Percentiles rank a stretch among this genome's conserved stretches.
phyloP scores from a whole-genome alignment of 2,329 filamentous ascomycete species.

The Byssothecium circinans region DNA sequence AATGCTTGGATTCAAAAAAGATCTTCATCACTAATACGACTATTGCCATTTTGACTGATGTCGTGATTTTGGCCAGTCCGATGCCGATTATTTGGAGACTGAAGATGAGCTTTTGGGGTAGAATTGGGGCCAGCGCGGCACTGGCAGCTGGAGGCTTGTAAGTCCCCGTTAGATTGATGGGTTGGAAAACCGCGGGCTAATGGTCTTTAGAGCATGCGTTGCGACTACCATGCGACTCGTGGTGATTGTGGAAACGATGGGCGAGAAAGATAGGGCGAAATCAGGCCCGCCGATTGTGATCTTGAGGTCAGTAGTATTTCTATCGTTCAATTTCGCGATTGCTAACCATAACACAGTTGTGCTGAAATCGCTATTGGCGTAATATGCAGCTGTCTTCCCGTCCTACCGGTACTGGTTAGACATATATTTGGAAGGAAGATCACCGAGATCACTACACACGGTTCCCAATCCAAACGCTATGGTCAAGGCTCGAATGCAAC shows the following conservation, averaged over 20 bases:
- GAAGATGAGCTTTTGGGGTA: conserved; percentile 1
- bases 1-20: not conserved
- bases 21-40: not conserved
- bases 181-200: not conserved
- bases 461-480: not conserved
- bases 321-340: not conserved
- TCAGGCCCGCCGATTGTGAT: not conserved
- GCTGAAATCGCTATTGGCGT: not conserved
- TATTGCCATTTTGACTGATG: not conserved
- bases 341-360: not conserved
- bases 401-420: not conserved
- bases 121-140: not conserved
- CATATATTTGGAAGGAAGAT: not conserved
- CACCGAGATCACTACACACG: not conserved
- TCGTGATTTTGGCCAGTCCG: not conserved
- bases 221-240: not conserved
- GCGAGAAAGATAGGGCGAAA: not conserved
- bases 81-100: conserved; percentile 1
- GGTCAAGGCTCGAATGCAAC: not conserved
- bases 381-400: conserved; percentile 1
- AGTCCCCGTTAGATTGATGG: not conserved
- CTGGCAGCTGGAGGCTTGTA: not conserved
- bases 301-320: not conserved
- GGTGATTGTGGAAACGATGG: not conserved
- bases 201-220: not conserved